Conservation (phyloP, 345 rosid genomes). For the Rhodomyrtus tomentosa region DNA sequence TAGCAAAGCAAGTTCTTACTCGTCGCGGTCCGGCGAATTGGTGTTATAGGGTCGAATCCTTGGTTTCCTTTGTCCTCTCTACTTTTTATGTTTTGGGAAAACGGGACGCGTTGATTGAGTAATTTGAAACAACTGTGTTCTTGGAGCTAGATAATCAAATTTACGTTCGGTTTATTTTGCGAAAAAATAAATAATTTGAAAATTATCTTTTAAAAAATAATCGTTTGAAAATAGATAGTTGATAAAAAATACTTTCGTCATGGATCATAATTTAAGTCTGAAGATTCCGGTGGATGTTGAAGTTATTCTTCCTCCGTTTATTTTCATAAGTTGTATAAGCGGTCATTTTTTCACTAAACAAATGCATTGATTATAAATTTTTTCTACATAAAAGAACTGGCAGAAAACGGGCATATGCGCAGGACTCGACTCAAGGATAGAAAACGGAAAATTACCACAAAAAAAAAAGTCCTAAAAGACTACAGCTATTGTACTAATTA, state of each 20-base stretch:
- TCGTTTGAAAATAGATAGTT: not conserved
- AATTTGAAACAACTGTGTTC: not conserved
- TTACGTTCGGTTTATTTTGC: rapidly evolving
- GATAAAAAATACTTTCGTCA: not conserved
- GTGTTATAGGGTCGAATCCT: not conserved
- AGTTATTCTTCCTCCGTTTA: not conserved
- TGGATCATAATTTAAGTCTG: not conserved
- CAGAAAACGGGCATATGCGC: not conserved
- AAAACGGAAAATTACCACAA: too few relatives aligned
- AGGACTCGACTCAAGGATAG: not conserved
- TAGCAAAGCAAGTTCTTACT: not conserved
- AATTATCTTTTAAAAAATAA: not conserved
- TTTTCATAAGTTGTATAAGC: not conserved
- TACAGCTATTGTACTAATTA: too few relatives aligned
- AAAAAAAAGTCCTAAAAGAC: too few relatives aligned
- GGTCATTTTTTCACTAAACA: not conserved
- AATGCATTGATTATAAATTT: rapidly evolving
- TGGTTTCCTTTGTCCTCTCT: not conserved
- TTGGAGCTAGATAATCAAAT: not conserved
- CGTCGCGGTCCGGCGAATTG: not conserved
- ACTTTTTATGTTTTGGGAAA: not conserved
- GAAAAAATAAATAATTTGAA: not conserved
- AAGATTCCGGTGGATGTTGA: not conserved
- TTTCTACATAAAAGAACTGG: not conserved
- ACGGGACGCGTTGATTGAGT: not conserved